These are phyloP conservation scores for Gossypium bickii DNA, from an alignment of 345 rosid genomes.

Conservation along the genomic window DNA sequence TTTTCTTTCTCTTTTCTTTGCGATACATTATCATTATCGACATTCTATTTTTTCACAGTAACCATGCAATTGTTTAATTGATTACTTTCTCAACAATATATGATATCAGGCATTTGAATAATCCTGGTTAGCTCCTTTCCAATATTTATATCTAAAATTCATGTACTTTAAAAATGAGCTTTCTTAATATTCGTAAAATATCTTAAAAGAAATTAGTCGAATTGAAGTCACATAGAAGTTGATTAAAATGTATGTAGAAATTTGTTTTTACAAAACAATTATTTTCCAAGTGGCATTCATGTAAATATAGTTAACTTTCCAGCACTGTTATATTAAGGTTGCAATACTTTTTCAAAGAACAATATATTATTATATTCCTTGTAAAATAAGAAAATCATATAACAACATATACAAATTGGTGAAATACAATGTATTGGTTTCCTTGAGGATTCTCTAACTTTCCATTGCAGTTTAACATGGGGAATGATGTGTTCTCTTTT, in stretches of 20 bases:
- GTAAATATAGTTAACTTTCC: too few species aligned
- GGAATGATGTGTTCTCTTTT: conserved; percentile 1
- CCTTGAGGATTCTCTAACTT: neutral
- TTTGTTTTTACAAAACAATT: too few species aligned
- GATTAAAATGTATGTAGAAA: neutral
- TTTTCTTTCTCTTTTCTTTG: too few species aligned
- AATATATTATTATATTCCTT: neutral
- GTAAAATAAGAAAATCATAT: neutral
- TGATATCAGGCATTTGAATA: neutral
- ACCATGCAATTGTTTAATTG: neutral
- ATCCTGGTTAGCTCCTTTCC: too few species aligned
- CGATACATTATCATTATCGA: too few species aligned
- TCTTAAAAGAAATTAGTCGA: too few species aligned
- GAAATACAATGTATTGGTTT: neutral
- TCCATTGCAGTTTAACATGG: conserved; percentile 19
- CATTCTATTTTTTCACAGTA: neutral
- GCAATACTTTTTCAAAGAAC: neutral
- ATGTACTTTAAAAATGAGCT: neutral
- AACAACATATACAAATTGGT: neutral
- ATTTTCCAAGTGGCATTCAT: too few species aligned
- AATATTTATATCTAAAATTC: neutral
- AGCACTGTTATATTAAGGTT: neutral
- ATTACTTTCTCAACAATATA: neutral
- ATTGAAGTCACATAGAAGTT: too few species aligned
- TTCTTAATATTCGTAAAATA: too few species aligned